Evolutionary conservation across 2,329 filamentous ascomycete genomes (phyloP), one percentile per base, ranked within the genome.

Genomic region (Aspergillus neotritici): DNA sequence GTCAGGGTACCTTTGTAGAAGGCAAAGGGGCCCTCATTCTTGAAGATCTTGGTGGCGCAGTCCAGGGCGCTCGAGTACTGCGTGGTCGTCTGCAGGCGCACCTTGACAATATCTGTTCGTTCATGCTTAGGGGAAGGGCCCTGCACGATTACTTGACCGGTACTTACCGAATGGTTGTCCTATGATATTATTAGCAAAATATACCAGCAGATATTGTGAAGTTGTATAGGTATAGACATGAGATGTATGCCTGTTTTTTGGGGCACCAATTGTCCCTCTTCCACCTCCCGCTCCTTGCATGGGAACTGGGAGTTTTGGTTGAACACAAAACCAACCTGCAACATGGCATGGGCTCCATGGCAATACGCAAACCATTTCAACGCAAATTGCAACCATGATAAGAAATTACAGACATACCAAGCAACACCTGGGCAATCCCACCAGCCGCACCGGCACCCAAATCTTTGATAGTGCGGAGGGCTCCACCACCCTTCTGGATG

Each of bases 1-100:
- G 93, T 97, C 44, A 98, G 76, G 0, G 93, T 97, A 60, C 93
- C 93, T 71, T 98, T 98, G 80, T 98, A 98, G 75, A 98, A 98
- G 44, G 93, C 93, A 10, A 86, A 71, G 2, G 89, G 77, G 2
- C 93, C 93, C 68, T 98, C 93, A 60, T 87, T 84, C 59, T 80
- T 82, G 70, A 87, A 87, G 71, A 98, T 97, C 51, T 84, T 80
- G 40, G 78, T 77, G 6, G 90, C 93, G 54, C 87, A 87, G 58
- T 87, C 77, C 36, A 94, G 69, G 41, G 93, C 93, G 52, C 80
- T 84, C 41, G 79, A 76, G 75, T 96, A 94, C 55, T 87, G 79
- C 15, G 78, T 82, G 41, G 85, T 86, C 12, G 93, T 98, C 69
- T 98, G 93, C 37, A 98, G 78, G 43, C 93, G 87, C 59, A 98